Conservation (phyloP, 2,329 filamentous ascomycete species). For the Xylariomycetidae sp. region DNA sequence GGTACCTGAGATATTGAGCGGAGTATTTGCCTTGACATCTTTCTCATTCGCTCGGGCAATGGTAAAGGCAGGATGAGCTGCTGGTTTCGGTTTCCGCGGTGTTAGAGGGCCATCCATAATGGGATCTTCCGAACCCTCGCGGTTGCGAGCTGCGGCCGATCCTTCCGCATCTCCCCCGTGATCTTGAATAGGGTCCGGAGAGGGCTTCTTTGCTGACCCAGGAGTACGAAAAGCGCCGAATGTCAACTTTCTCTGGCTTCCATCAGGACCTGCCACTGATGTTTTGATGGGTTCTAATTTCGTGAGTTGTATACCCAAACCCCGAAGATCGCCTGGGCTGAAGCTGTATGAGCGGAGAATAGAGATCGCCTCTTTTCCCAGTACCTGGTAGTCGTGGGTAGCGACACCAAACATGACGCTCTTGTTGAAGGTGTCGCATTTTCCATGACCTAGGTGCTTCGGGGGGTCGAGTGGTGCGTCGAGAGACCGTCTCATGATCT, state of each 20-base stretch:
- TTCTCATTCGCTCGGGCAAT: conserved; percentile 45
- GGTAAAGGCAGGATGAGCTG: conserved; percentile 48
- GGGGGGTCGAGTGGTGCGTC: conserved; percentile 87
- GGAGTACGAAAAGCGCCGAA: conserved; percentile 56
- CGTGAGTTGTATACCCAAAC: conserved; percentile 88
- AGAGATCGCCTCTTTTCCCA: conserved; percentile 79
- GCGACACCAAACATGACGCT: conserved; percentile 77
- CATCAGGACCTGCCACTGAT: conserved; percentile 51
- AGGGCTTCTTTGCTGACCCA: conserved; percentile 32
- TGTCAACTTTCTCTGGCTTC: conserved; percentile 73
- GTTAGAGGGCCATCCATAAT: conserved; percentile 52
- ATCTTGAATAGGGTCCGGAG: conserved; percentile 45
- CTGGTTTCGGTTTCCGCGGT: conserved; percentile 44
- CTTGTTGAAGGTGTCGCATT: conserved; percentile 92
- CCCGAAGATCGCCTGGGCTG: conserved; percentile 86
- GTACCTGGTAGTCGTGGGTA: conserved; percentile 66
- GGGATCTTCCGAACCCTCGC: conserved; percentile 39
- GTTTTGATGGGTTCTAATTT: conserved; percentile 78
- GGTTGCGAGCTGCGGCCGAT: conserved; percentile 28
- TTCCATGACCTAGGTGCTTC: conserved; percentile 92
- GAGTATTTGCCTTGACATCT: conserved; percentile 56
- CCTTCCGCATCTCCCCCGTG: conserved; percentile 36
- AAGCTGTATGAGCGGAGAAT: conserved; percentile 79
- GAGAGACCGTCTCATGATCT: conserved; percentile 82
- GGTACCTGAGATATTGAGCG: conserved; percentile 76